Conservation (phyloP, 495 filamentous ascomycete genomes). For the Penicillium simplicissimum region DNA sequence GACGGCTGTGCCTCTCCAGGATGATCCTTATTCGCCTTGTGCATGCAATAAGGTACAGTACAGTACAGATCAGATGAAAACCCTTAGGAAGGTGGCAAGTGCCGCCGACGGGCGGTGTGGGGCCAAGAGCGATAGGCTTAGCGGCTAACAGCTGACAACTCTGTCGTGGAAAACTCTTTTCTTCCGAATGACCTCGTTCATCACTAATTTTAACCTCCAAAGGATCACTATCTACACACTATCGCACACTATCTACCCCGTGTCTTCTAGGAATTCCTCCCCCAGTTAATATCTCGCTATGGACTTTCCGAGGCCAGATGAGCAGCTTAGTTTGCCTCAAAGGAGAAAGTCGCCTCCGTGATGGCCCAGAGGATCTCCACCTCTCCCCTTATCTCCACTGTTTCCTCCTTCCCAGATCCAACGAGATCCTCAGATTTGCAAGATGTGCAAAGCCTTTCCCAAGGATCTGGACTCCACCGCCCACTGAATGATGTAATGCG, state of each 20-base stretch:
- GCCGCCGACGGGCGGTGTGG: not conserved
- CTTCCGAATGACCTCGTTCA: not conserved
- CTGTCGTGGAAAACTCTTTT: not conserved
- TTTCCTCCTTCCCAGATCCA: not conserved
- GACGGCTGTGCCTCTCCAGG: not conserved
- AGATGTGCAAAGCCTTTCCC: constrained; percentile 1
- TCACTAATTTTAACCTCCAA: not conserved
- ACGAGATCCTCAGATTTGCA: not conserved
- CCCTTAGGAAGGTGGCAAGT: not conserved
- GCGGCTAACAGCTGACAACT: not conserved
- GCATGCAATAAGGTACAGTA: too few relatives aligned
- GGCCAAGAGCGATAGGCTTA: not conserved
- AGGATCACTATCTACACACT: not conserved
- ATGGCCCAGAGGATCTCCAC: constrained; percentile 3
- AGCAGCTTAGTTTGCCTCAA: not conserved
- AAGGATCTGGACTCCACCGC: constrained; percentile 4
- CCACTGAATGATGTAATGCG: constrained; percentile 12
- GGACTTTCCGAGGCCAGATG: not conserved
- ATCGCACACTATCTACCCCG: not conserved
- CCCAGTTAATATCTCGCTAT: not conserved
- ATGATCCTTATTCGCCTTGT: too few relatives aligned
- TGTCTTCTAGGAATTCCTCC: not conserved
- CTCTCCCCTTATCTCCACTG: constrained; percentile 4
- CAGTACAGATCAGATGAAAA: not conserved
- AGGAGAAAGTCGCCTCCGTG: constrained; percentile 5